Evolutionary conservation across 1,284 basidiomycete species (phyloP), one percentile per base, ranked within the genome.

Genomic region (Testicularia cyperi): DNA sequence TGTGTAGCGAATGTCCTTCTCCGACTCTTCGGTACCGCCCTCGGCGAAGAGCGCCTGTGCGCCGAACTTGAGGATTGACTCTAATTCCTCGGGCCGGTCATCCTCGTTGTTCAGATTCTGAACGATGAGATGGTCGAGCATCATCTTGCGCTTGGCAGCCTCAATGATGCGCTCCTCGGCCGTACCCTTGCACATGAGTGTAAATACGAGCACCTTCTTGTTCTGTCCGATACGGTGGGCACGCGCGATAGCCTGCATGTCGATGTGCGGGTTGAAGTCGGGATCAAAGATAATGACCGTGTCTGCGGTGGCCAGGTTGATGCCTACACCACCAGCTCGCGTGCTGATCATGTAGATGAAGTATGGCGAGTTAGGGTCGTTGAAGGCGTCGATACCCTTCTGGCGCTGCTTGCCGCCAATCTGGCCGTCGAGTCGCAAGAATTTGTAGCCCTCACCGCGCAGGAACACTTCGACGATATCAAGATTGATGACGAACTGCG

Each of bases 201-300:
- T 75, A 43, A 78, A 78, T 16, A 78, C 77, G 23, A 74, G 70
- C 14, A 78, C 73, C 29, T 73, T 75, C 53, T 75, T 74, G 36
- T 53, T 75, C 48, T 79, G 78, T 6, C 78, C 78, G 42, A 78
- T 77, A 39, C 88, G 84, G 79, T 94, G 88, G 20, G 88, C 84
- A 45, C 91, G 85, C 12, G 90, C 86, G 56, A 95, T 92, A 26
- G 91, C 91, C 86, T 94, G 69, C 46, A 78, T 62, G 44, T 76
- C 88, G 78, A 88, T 86, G 78, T 94, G 91, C 13, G 91, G 92
- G 70, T 96, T 96, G 78, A 92, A 96, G 79, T 96, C 92, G 0
- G 88, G 88, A 71, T 92, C 91, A 66, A 85, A 87, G 38, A 96
- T 85, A 48, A 97, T 91, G 33, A 96, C 92, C 2, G 88, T 91